Conservation (phyloP, 306 rosid species). For the Quercus glauca region DNA sequence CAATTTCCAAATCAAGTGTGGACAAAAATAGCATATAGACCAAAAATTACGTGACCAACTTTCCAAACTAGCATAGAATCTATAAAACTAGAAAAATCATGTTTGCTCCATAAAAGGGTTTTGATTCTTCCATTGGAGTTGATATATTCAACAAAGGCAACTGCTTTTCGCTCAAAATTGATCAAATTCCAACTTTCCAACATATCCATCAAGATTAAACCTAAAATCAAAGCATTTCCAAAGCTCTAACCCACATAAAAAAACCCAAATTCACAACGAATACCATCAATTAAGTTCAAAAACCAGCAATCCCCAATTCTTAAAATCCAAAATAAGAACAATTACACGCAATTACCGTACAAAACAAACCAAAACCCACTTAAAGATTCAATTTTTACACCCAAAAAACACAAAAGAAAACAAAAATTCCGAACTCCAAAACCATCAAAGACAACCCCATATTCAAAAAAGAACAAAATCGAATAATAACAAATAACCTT, state of each 20-base stretch:
- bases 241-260: constrained; percentile 3
- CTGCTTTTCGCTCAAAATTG: background rate
- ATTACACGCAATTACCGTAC: background rate
- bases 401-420: background rate
- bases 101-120: background rate
- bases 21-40: background rate
- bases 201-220: background rate
- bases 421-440: background rate
- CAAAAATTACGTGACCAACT: background rate
- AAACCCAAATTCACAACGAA: constrained; percentile 1
- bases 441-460: background rate
- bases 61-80: background rate
- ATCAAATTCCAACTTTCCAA: background rate
- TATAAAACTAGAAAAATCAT: background rate
- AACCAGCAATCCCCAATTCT: background rate
- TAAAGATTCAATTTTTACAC: background rate
- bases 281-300: background rate
- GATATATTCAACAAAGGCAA: background rate
- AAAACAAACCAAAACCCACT: constrained; percentile 4
- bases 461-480: background rate
- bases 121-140: background rate
- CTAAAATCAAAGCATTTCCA: background rate
- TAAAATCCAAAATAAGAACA: background rate
- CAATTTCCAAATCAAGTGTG: background rate
- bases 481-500: constrained; percentile 43